Base-by-base conservation (phyloP, 108 stramenopile genomes). In the Epithemia pelagica region DNA sequence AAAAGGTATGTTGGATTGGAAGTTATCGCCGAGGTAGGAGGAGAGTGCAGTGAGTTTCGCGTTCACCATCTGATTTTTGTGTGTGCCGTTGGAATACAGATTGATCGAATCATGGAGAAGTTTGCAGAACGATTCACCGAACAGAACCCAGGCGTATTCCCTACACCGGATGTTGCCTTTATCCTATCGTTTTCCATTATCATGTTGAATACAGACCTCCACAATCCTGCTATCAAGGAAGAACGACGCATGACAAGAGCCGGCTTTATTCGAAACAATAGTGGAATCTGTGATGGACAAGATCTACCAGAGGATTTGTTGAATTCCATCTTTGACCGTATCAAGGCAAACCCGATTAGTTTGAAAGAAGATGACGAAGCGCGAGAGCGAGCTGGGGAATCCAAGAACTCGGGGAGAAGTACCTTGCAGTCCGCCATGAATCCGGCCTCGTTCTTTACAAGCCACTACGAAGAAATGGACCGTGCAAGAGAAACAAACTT, bases 41-140 rank as follows among this genome's bases (percentile, higher is more conserved):
- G 30, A 28, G 28, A 20, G 5, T 15, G 37, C 27, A 2, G 24
- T 2, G 3, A 51, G n/a, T 33, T 46, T 5, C 7, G 63, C 32
- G 32, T 64, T 52, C 33, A 18, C 31, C 15, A n/a, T n/a, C n/a
- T n/a, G n/a, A n/a, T n/a, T n/a, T n/a, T n/a, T n/a, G n/a, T n/a
- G n/a, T n/a, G n/a, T n/a, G n/a, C n/a, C n/a, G n/a, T n/a, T n/a
- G n/a, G n/a, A n/a, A 22, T 1, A 1, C 67, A 83, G 83, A 99
- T 99, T 78, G 98, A 99, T 73, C 97, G 98, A 30, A 98, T 99
- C 66, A 97, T 99, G 96, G 98, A 99, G 70, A 96, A 95, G 52
- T 99, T 98, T 76, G 96, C 98, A 21, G 98, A 95, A 73, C 80
- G 91, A 7, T 99, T 91, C 76, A 94, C 82, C 30, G 74, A 77